Base-by-base conservation (phyloP, 1,139 yeast species). In the Candida sp. region DNA sequence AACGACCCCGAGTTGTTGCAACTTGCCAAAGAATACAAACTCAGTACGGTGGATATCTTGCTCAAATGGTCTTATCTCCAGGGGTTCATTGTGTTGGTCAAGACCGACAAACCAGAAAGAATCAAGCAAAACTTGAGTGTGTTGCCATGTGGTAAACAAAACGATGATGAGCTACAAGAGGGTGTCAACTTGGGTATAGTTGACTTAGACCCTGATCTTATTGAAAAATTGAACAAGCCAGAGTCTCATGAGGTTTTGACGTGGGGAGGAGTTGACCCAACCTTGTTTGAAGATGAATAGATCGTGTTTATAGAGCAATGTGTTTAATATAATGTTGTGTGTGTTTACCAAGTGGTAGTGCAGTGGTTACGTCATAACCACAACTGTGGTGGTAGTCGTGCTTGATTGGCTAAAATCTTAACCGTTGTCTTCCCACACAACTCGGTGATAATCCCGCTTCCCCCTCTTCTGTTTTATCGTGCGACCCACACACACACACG, bases 51-150 rank as follows among this genome's bases (percentile, higher is more conserved):
- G 9, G 73, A 70, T 51, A 65, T 73, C 30, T 65, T 73, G 47
- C 63, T 72, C 54, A 70, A 66, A 54, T 73, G 78, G 78, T 62
- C 77, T 4, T 71, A 62, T 53, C 62, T 73, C 39, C 82, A 83
- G 58, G 91, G 91, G 0, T 84, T 83, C 60, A 77, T 88, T 46
- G 91, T 90, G 22, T 75, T 90, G 57, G 96, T 89, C 12, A 90
- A 89, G 67, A 80, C 93, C 2, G 80, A 77, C 44, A 83, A 82
- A 7, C 65, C 74, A 5, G 69, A 69, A 23, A 75, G 96, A 66
- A 63, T 72, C 59, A 61, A 66, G 49, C 63, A 65, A 47, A 75
- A 75, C 59, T 66, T 74, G 51, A 62, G 66, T 46, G 66, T 72
- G 3, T 69, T 73, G 53, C 69, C 73, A 3, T 65, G 61, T 44